Base-by-base conservation (phyloP, 2,329 filamentous ascomycete species). In the Cladorrhinum sp. region DNA sequence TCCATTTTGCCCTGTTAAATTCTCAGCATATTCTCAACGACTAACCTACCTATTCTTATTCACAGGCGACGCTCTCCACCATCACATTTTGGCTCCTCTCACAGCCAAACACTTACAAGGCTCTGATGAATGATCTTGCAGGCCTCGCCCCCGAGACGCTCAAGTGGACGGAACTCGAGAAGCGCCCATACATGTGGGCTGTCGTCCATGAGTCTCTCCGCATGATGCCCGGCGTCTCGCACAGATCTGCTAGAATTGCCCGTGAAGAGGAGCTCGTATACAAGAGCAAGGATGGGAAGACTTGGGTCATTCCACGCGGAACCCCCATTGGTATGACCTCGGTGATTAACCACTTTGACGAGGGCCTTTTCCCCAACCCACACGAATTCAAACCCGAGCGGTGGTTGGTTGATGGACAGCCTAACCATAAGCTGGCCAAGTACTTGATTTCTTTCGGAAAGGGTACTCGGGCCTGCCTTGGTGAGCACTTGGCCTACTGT, bases 281-380 rank as follows among this genome's bases (percentile, higher is more conserved):
- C 49, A 64, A 62, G 10, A 57, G 55, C 18, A 38, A 51, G 16
- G 55, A 62, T 16, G 60, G 68, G n/a, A 64, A 66, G 32, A 64
- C 55, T 8, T 60, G 41, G 50, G 55, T 64, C 32, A 69, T 74
- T 45, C 66, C 65, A 1, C 62, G 69, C 58, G 73, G 70, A 12
- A 74, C 72, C 2, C 70, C 70, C 1, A 69, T 73, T 6, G 68
- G 70, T 20, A 74, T 74, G 72, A 72, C 69, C 1, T 68, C 70
- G 8, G 68, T 71, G 62, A 70, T 71, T 61, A 70, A 69, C 52
- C 71, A 74, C 65, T 69, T 62, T 64, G 59, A 74, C 50, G 52
- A 69, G 58, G 67, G 66, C 7, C 57, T 72, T 1, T 70, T 68
- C 62, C 67, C 66, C n/a, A 49, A 66, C n/a, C 63, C 68, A 25